Evolutionary conservation across 257 asterid genomes (phyloP).

Genomic region (Fraxinus americana): DNA sequence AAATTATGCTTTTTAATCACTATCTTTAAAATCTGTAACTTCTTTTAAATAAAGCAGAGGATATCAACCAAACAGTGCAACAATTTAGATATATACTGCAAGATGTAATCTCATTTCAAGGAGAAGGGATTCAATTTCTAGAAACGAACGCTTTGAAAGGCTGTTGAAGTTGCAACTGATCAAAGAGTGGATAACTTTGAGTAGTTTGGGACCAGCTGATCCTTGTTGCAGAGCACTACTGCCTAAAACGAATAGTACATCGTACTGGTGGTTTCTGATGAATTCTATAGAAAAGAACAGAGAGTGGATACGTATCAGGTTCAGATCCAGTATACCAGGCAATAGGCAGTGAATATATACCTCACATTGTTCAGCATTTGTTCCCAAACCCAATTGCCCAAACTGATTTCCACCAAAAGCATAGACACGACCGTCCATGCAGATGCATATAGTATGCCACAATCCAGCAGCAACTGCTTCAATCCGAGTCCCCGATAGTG

Average conservation of each 20-base stretch:
- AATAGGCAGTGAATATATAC: constrained; percentile 39
- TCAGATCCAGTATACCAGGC: constrained; percentile 27
- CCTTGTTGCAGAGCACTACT: constrained; percentile 39
- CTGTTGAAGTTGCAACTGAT: constrained; percentile 13
- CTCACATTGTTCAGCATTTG: constrained; percentile 61
- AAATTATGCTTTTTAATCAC: neutral
- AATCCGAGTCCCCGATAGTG: constrained; percentile 46
- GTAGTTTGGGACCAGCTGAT: constrained; percentile 34
- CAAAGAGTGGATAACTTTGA: neutral
- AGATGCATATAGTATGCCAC: constrained; percentile 69
- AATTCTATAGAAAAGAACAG: constrained; percentile 48
- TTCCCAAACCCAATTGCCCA: constrained; percentile 77
- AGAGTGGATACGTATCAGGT: constrained; percentile 28
- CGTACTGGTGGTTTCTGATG: constrained; percentile 38
- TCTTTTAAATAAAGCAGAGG: neutral
- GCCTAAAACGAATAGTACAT: constrained; percentile 38
- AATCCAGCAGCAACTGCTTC: constrained; percentile 73
- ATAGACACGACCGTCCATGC: constrained; percentile 53
- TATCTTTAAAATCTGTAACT: neutral
- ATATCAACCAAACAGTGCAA: neutral
- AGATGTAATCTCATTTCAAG: neutral
- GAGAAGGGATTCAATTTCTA: constrained; percentile 9
- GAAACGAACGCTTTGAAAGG: neutral
- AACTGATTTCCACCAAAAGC: constrained; percentile 85
- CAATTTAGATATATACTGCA: neutral